Conservation (phyloP, 2,329 filamentous ascomycete species). For the Exophiala viscosa region DNA sequence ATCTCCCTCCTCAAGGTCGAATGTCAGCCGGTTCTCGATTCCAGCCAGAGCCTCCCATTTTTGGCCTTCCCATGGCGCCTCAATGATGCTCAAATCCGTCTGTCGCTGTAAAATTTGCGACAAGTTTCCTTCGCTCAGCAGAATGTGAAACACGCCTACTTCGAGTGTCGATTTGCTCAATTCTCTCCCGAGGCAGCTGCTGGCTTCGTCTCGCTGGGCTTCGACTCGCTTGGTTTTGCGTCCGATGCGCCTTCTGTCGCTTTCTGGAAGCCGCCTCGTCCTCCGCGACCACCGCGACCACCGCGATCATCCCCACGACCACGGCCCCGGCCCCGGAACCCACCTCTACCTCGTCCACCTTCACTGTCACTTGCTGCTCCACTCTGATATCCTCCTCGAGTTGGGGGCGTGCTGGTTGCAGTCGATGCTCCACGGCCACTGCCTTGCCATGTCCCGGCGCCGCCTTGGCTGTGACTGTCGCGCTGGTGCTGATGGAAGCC, state of each 20-base stretch:
- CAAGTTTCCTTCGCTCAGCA: constrained; percentile 9
- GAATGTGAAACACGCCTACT: not conserved
- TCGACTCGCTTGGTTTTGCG: constrained; percentile 33
- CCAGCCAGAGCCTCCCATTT: constrained; percentile 13
- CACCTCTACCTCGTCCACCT: constrained; percentile 57
- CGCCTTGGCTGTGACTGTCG: constrained; percentile 35
- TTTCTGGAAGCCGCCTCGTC: constrained; percentile 57
- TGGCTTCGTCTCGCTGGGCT: constrained; percentile 33
- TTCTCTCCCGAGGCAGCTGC: constrained; percentile 15
- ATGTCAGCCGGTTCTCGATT: constrained; percentile 8
- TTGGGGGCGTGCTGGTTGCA: constrained; percentile 50
- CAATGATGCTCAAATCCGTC: constrained; percentile 22
- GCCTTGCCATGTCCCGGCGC: constrained; percentile 55
- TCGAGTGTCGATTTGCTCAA: constrained; percentile 10
- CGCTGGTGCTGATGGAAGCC: constrained; percentile 40
- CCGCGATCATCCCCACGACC: constrained; percentile 55
- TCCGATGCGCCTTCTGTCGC: constrained; percentile 53
- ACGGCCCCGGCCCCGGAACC: constrained; percentile 57
- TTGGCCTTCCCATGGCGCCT: constrained; percentile 21
- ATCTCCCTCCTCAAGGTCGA: constrained; percentile 1
- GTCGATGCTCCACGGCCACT: constrained; percentile 62
- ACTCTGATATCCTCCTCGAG: constrained; percentile 75
- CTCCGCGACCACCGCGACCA: constrained; percentile 52
- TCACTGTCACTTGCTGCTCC: constrained; percentile 76
- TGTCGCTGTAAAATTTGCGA: constrained; percentile 11